A percentile compares a stretch with the other conserved stretches of the same genome.
Conservation (phyloP, 1,284 basidiomycete genomes). For the Trichosporon ovoides region DNA sequence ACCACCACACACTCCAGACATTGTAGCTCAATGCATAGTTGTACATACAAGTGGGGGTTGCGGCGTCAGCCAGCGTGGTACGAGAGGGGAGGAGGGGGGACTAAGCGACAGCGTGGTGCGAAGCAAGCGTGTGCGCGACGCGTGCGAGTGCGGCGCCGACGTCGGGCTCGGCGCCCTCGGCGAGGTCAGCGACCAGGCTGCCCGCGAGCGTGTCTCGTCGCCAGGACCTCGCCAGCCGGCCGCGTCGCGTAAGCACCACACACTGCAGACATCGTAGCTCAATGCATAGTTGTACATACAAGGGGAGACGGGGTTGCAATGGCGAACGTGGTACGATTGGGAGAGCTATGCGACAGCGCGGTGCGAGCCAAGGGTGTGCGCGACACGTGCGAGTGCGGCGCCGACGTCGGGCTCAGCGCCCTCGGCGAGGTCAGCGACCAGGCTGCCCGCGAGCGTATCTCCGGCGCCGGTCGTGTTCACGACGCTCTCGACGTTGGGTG, state of each 20-base stretch:
- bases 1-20: neutral
- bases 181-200: neutral
- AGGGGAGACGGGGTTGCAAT: neutral
- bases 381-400: constrained; percentile 31
- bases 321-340: too few species aligned
- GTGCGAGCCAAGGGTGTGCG: constrained; percentile 27
- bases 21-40: neutral
- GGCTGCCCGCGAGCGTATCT: constrained; percentile 74
- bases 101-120: constrained; percentile 24
- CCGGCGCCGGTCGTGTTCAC: constrained; percentile 85
- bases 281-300: neutral
- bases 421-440: constrained; percentile 49
- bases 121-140: neutral
- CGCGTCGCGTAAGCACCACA: neutral
- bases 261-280: neutral
- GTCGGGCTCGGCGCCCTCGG: neutral
- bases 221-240: too few species aligned
- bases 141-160: neutral
- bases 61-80: neutral
- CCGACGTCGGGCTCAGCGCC: constrained; percentile 19
- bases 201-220: neutral
- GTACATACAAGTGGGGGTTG: neutral
- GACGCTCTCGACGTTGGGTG: constrained; percentile 54
- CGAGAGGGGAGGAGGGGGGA: neutral
- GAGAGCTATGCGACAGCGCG: constrained; percentile 35